phyloP scores from a whole-genome alignment of 768 basidiomycete genomes.

The Lentinula raphanica region DNA sequence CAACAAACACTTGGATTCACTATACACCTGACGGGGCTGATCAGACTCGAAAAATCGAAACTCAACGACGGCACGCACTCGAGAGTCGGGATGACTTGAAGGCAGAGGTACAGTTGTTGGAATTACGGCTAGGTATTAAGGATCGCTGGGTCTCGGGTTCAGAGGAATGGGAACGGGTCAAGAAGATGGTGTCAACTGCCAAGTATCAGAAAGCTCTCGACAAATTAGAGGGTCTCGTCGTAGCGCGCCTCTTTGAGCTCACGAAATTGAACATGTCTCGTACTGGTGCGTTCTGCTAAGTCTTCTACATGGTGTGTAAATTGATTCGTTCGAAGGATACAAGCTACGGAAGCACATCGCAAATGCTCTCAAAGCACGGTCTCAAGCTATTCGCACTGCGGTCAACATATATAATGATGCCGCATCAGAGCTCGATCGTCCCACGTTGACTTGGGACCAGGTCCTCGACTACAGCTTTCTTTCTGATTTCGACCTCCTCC shows the following conservation, averaged over 20 bases:
- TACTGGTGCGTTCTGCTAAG: slow-evolving; percentile 8
- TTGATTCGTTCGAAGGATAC: slow-evolving; percentile 14
- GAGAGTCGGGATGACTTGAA: slow-evolving; percentile 8
- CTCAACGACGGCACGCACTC: slow-evolving; percentile 1
- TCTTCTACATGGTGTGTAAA: background rate
- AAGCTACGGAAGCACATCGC: slow-evolving; percentile 17
- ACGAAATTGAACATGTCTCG: slow-evolving; percentile 10
- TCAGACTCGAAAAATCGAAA: slow-evolving; percentile 1
- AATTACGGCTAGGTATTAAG: slow-evolving; percentile 2
- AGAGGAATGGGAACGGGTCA: slow-evolving; percentile 1
- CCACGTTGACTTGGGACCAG: slow-evolving; percentile 14
- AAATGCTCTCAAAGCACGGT: slow-evolving; percentile 15
- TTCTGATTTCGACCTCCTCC: slow-evolving; percentile 17
- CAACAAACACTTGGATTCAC: background rate
- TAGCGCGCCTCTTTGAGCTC: slow-evolving; percentile 12
- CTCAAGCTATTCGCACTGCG: slow-evolving; percentile 15
- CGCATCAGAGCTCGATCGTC: slow-evolving; percentile 9
- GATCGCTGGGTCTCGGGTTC: slow-evolving; percentile 6
- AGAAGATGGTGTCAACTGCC: background rate
- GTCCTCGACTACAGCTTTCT: slow-evolving; percentile 21
- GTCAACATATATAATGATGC: slow-evolving; percentile 15
- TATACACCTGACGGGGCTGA: background rate
- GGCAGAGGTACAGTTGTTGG: slow-evolving; percentile 5
- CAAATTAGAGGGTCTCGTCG: slow-evolving; percentile 5
- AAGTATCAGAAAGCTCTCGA: slow-evolving; percentile 9